Conservation (phyloP, 2,329 filamentous ascomycete genomes). For the Fusarium zealandicum region DNA sequence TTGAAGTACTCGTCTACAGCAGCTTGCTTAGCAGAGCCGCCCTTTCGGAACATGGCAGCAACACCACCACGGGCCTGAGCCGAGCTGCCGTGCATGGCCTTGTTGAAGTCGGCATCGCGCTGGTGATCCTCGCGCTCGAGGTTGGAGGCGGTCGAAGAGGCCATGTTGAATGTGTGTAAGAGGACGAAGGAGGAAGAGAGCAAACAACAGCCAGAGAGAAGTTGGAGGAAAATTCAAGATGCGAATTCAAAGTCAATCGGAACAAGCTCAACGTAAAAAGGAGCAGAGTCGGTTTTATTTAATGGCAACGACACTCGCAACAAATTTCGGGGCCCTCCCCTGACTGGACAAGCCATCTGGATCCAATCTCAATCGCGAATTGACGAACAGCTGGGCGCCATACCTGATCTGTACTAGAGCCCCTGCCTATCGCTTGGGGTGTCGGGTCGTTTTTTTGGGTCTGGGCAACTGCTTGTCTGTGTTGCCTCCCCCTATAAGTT, state of each 20-base stretch:
- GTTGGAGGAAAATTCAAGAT: slow-evolving; percentile 11
- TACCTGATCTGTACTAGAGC: slow-evolving; percentile 24
- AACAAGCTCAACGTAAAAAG: slow-evolving; percentile 26
- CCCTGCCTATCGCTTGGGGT: slow-evolving; percentile 26
- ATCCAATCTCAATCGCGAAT: slow-evolving; percentile 42
- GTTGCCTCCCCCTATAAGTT: slow-evolving; percentile 15
- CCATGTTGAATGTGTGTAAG: slow-evolving; percentile 52
- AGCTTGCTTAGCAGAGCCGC: slow-evolving; percentile 75
- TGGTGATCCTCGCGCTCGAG: slow-evolving; percentile 84
- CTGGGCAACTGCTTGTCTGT: slow-evolving; percentile 15
- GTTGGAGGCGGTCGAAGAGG: slow-evolving; percentile 47
- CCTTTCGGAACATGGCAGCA: slow-evolving; percentile 85
- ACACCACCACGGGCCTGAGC: slow-evolving; percentile 75
- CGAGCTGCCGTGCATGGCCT: slow-evolving; percentile 80
- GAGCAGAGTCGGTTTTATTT: slow-evolving; percentile 39
- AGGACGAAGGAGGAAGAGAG: slow-evolving; percentile 13
- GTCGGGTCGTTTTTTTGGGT: slow-evolving; percentile 23
- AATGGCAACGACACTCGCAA: slow-evolving; percentile 35
- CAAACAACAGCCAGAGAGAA: slow-evolving; percentile 10
- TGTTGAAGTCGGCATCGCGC: slow-evolving; percentile 91
- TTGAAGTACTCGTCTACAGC: slow-evolving; percentile 94
- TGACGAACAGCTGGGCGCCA: slow-evolving; percentile 34
- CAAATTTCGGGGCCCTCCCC: slow-evolving; percentile 44
- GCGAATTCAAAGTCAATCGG: slow-evolving; percentile 21
- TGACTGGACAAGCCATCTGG: slow-evolving; percentile 37